Percentiles rank a stretch among this genome's conserved stretches.
Conservation (phyloP, 306 rosid species). For the Corylus avellana region DNA sequence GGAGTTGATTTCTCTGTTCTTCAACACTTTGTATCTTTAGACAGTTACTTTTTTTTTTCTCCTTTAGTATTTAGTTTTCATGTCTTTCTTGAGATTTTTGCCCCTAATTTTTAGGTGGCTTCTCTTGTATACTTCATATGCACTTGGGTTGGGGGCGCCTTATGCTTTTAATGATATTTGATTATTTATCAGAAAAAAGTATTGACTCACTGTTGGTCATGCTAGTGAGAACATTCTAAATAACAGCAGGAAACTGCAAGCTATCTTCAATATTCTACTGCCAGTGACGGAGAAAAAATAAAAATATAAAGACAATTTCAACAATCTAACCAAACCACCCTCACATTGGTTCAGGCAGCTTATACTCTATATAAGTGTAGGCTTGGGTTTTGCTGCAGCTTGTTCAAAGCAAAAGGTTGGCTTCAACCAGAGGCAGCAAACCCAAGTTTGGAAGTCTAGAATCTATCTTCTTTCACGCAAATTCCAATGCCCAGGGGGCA, state of each 20-base stretch:
- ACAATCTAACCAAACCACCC: not conserved
- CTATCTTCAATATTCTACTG: not conserved
- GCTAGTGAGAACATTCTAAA: not conserved
- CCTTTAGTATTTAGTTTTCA: no score
- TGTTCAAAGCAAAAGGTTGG: not conserved
- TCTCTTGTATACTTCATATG: no score
- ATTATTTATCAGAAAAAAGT: no score
- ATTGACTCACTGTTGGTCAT: not conserved
- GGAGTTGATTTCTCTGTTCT: no score
- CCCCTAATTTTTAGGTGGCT: no score
- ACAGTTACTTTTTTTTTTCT: no score
- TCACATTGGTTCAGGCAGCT: conserved; percentile 2
- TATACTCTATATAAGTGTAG: not conserved
- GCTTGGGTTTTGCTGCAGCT: not conserved
- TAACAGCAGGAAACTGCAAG: no score
- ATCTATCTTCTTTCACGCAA: not conserved
- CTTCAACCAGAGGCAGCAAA: not conserved
- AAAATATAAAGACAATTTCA: not conserved
- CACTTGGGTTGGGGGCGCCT: no score
- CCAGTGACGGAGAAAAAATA: not conserved
- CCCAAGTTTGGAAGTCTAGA: not conserved
- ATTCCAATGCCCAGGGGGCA: not conserved
- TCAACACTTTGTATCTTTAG: no score
- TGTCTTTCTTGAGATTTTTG: no score
- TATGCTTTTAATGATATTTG: no score